Conservation (phyloP, 192 early-diverging fungal species). For the Thamnidium elegans region DNA sequence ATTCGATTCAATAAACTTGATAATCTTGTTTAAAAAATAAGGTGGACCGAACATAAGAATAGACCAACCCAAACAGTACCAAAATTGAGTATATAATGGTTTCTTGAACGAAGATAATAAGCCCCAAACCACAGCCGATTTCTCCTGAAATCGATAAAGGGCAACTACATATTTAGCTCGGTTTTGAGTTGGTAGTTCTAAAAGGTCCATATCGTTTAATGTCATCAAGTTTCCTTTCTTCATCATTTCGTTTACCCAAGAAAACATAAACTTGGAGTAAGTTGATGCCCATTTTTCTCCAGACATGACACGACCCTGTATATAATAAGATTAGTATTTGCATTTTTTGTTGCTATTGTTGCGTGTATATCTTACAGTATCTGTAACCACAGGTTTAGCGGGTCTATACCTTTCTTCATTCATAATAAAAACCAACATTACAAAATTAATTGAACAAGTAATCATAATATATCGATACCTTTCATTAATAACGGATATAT, state of each 20-base stretch:
- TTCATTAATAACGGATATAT: constrained; percentile 1
- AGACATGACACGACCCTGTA: constrained; percentile 31
- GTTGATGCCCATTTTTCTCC: constrained; percentile 31
- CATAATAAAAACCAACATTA: constrained; percentile 12
- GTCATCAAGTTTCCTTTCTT: constrained; percentile 42
- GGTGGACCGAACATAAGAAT: constrained; percentile 47
- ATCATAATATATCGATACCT: constrained; percentile 19
- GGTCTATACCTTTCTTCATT: constrained; percentile 22
- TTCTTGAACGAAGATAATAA: constrained; percentile 27
- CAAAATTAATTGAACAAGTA: constrained; percentile 2
- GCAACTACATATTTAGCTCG: constrained; percentile 31
- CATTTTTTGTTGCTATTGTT: constrained; percentile 31
- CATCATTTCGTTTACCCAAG: constrained; percentile 53
- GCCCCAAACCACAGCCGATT: neutral
- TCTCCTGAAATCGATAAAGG: constrained; percentile 20
- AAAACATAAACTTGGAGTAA: constrained; percentile 42
- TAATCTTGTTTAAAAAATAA: constrained; percentile 55
- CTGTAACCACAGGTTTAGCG: neutral
- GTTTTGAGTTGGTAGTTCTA: constrained; percentile 47
- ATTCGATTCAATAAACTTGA: constrained; percentile 46
- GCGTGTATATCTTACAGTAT: constrained; percentile 23
- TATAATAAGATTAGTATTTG: neutral
- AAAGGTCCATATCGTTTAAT: constrained; percentile 49
- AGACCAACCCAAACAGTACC: constrained; percentile 21
- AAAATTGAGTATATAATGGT: constrained; percentile 41